Evolutionary conservation across 164 flowering plant species (phyloP).

Genomic region (Dillenia suffruticosa): DNA sequence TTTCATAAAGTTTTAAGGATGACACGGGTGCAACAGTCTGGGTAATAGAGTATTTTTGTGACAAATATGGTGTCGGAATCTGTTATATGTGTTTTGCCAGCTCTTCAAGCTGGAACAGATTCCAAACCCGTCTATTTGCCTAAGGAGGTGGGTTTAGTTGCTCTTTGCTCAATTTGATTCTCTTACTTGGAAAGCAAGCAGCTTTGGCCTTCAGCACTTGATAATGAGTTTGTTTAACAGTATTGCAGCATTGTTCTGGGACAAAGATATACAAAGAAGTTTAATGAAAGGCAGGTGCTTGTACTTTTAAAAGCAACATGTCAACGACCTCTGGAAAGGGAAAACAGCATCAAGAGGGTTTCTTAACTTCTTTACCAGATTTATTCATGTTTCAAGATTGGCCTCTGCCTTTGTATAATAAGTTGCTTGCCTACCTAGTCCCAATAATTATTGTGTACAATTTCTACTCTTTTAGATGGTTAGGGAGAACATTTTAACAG

Average conservation of each 20-base stretch:
- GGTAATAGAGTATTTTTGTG: constrained; percentile 24
- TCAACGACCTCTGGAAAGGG: constrained; percentile 51
- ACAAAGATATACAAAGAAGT: constrained; percentile 50
- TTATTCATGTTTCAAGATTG: background rate
- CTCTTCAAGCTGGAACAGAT: constrained; percentile 28
- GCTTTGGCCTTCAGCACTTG: background rate
- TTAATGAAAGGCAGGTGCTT: constrained; percentile 69
- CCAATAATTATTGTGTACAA: background rate
- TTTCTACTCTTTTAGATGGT: constrained; percentile 37
- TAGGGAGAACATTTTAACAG: constrained; percentile 18
- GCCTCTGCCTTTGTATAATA: background rate
- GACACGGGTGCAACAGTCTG: constrained; percentile 12
- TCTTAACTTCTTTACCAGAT: background rate
- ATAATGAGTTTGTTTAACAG: constrained; percentile 21
- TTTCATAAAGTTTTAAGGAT: constrained; percentile 15
- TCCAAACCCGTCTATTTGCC: constrained; percentile 22
- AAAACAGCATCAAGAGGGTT: constrained; percentile 32
- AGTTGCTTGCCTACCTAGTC: background rate
- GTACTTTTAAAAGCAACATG: constrained; percentile 57
- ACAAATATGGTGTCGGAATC: constrained; percentile 16
- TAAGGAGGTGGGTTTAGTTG: constrained; percentile 25
- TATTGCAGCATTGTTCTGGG: constrained; percentile 56
- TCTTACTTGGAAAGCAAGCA: background rate
- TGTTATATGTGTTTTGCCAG: constrained; percentile 18
- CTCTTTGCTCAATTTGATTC: background rate